A percentile compares a stretch with the other conserved stretches of the same genome.
Evolutionary conservation across 2,329 filamentous ascomycete genomes (phyloP).

Genomic region (Torrubiellomyces zombiae): DNA sequence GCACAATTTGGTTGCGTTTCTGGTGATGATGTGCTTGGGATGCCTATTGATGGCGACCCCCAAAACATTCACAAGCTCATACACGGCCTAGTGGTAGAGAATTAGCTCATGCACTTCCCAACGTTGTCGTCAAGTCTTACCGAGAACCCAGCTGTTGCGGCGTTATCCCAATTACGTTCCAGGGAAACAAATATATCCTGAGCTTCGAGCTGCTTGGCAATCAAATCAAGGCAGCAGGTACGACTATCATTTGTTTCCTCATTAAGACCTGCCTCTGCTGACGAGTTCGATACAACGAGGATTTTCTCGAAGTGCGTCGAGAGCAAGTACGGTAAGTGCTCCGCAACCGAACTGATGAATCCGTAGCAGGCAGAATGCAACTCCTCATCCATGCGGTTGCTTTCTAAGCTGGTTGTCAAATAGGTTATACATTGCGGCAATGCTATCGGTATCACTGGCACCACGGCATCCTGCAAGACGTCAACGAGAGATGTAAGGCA

Average conservation of each 20-base stretch:
- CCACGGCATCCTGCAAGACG: slow-evolving; percentile 70
- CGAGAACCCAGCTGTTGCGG: slow-evolving; percentile 42
- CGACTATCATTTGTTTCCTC: slow-evolving; percentile 48
- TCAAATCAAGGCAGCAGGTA: slow-evolving; percentile 50
- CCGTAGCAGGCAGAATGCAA: slow-evolving; percentile 72
- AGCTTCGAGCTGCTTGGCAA: slow-evolving; percentile 63
- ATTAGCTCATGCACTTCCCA: slow-evolving; percentile 4
- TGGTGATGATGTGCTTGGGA: slow-evolving; percentile 61
- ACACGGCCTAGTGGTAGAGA: slow-evolving; percentile 37
- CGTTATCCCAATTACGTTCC: slow-evolving; percentile 52
- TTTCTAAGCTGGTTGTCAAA: slow-evolving; percentile 43
- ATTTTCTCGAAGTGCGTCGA: slow-evolving; percentile 60
- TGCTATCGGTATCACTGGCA: slow-evolving; percentile 64
- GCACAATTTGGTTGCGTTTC: slow-evolving; percentile 55
- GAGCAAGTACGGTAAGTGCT: slow-evolving; percentile 81
- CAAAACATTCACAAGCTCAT: slow-evolving; percentile 54
- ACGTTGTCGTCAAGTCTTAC: slow-evolving; percentile 26
- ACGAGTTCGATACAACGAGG: slow-evolving; percentile 54
- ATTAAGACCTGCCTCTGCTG: slow-evolving; percentile 45
- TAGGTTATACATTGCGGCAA: slow-evolving; percentile 58
- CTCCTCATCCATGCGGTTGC: slow-evolving; percentile 36
- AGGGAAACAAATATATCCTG: slow-evolving; percentile 61
- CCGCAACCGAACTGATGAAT: slow-evolving; percentile 61
- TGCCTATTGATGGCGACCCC: slow-evolving; percentile 59
- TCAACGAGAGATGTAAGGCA: slow-evolving; percentile 83